Evolutionary conservation across 1,284 basidiomycete species (phyloP), one percentile per base, ranked within the genome.

Genomic region (Cryptococcus maquisensis): DNA sequence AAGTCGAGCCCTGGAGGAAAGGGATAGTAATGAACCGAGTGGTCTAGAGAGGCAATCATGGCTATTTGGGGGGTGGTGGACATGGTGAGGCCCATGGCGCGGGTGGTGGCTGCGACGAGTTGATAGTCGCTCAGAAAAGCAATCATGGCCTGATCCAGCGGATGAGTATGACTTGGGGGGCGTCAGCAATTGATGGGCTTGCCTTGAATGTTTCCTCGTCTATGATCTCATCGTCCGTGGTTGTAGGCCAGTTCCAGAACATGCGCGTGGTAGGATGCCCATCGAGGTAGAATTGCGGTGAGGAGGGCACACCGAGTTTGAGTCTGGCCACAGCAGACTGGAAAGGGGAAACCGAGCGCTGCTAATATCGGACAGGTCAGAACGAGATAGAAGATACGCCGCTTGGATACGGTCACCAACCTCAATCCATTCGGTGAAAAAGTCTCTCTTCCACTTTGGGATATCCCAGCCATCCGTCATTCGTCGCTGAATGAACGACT

Each of bases 21-120:
- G 80, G 74, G 74, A 69, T 92, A 93, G 73, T 85, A 93, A 76
- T 83, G 87, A 53, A 91, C 86, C 24, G 86, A 81, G 74, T 94
- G 91, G 74, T 93, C 90, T 41, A 94, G 77, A 0, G 87, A 87
- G 13, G 87, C 87, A 60, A 81, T 80, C 90, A 92, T 91, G 28
- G 81, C 80, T 21, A 86, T 69, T 5, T 79, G 61, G n/a, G 67
- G 75, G 36, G 47, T 58, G 20, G 55, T 67, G 40, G 52, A 67
- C 23, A 67, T 62, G 2, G 81, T 81, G 20, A 92, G 77, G 0
- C 86, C 84, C 43, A 87, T 77, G 5, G 83, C 81, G n/a, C 81
- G 81, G 1, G 81, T 73, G 2, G 84, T 86, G 0, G 82, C 82
- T 8, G 81, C 78, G 54, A 93, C 84, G 60, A 93, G 87, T 66